Evolutionary conservation across 352 stramenopile species (phyloP).

Genomic region (Thraustotheca clavata): DNA sequence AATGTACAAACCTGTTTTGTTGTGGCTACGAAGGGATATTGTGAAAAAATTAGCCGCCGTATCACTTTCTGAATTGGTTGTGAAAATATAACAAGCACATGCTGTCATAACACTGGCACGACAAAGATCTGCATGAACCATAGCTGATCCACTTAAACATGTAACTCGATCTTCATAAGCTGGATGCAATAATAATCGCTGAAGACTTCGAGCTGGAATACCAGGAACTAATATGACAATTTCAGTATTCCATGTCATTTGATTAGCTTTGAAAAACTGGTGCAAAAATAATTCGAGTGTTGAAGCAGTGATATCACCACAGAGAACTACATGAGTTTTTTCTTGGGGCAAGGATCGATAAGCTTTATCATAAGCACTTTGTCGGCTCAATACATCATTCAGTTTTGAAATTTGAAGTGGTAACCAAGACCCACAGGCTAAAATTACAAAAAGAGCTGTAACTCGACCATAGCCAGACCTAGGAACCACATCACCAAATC

Average conservation of each 20-base stretch:
- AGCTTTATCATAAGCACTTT: slow-evolving; percentile 75
- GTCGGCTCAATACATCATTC: slow-evolving; percentile 59
- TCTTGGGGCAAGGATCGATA: slow-evolving; percentile 51
- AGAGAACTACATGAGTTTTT: slow-evolving; percentile 63
- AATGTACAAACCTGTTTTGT: slow-evolving; percentile 36
- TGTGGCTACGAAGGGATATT: slow-evolving; percentile 69
- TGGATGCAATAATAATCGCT: slow-evolving; percentile 51
- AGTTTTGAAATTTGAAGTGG: slow-evolving; percentile 58
- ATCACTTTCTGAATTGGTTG: slow-evolving; percentile 48
- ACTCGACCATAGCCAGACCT: slow-evolving; percentile 53
- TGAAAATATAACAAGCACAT: slow-evolving; percentile 59
- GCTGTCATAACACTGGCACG: slow-evolving; percentile 41
- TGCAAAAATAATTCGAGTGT: slow-evolving; percentile 71
- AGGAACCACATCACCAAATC: slow-evolving; percentile 65
- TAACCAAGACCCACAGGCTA: slow-evolving; percentile 59
- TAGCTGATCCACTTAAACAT: slow-evolving; percentile 68
- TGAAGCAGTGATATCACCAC: slow-evolving; percentile 61
- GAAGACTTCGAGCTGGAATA: slow-evolving; percentile 46
- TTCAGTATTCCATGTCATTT: slow-evolving; percentile 45
- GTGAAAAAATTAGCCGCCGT: slow-evolving; percentile 64
- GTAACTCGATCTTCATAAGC: slow-evolving; percentile 68
- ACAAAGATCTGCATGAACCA: slow-evolving; percentile 59
- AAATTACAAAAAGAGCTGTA: slow-evolving; percentile 59
- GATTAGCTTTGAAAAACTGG: slow-evolving; percentile 60
- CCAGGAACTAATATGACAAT: slow-evolving; percentile 63